Percentiles rank a stretch among this genome's conserved stretches.
phyloP scores from a whole-genome alignment of 257 asterid species.

The Rehmannia glutinosa region DNA sequence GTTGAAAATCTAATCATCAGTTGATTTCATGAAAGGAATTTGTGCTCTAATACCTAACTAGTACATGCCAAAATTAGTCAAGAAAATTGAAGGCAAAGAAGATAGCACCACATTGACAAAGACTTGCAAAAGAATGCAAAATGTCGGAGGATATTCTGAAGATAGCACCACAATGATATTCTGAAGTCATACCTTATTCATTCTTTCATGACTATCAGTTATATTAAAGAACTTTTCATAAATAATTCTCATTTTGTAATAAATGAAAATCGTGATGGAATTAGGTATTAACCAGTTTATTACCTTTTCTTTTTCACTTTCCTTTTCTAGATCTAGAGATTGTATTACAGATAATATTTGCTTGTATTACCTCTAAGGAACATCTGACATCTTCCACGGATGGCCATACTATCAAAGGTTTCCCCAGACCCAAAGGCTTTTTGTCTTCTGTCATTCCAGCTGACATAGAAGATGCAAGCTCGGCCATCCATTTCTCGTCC shows the following conservation, averaged over 20 bases:
- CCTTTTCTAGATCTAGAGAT: background rate
- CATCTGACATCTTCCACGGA: conserved; percentile 87
- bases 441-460: conserved; percentile 75
- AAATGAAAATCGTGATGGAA: background rate
- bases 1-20: too few species aligned
- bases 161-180: too few species aligned
- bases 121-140: too few species aligned
- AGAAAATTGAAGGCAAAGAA: too few species aligned
- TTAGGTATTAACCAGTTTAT: background rate
- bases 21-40: too few species aligned
- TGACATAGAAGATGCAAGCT: conserved; percentile 78
- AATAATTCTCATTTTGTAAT: background rate
- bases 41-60: too few species aligned
- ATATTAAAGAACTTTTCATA: background rate
- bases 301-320: background rate
- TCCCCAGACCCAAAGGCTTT: conserved; percentile 76
- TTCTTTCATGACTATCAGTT: background rate
- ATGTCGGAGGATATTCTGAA: too few species aligned
- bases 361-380: conserved; percentile 72
- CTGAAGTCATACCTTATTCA: background rate
- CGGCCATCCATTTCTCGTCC: conserved; percentile 98
- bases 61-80: too few species aligned
- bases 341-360: background rate
- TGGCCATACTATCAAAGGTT: conserved; percentile 87
- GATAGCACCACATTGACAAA: too few species aligned